phyloP scores from a whole-genome alignment of 1,284 basidiomycete genomes.

The Marasmius fiardii region DNA sequence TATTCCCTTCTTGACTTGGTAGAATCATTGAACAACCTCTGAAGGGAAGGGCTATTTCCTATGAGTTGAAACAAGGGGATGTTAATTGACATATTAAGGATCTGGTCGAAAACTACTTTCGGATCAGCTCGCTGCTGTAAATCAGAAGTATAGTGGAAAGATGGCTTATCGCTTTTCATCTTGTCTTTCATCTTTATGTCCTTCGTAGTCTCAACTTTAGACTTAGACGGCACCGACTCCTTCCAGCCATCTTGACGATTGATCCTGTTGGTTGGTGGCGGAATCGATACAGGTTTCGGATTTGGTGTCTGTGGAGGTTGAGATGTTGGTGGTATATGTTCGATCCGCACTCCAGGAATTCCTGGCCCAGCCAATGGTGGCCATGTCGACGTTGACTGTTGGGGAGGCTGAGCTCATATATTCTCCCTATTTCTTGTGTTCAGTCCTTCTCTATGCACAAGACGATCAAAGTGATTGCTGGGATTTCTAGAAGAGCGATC shows the following conservation, averaged over 20 bases:
- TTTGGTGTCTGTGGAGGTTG: background rate
- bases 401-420: too few relatives aligned
- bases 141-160: slow-evolving; percentile 7
- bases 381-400: too few relatives aligned
- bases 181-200: slow-evolving; percentile 6
- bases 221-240: background rate
- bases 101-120: background rate
- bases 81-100: background rate
- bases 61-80: background rate
- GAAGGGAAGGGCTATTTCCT: background rate
- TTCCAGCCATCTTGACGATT: slow-evolving; percentile 7
- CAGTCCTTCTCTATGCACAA: background rate
- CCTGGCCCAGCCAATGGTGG: background rate
- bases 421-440: too few relatives aligned
- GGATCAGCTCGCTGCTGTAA: background rate
- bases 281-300: background rate
- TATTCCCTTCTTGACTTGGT: slow-evolving; percentile 1
- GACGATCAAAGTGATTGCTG: background rate
- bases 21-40: background rate
- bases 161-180: background rate
- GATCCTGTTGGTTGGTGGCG: background rate
- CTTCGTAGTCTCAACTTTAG: background rate
- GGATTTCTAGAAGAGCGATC: background rate
- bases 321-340: background rate
- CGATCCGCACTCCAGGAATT: too few relatives aligned